Conservation (phyloP, 257 asterid species). For the Solanum okadae region DNA sequence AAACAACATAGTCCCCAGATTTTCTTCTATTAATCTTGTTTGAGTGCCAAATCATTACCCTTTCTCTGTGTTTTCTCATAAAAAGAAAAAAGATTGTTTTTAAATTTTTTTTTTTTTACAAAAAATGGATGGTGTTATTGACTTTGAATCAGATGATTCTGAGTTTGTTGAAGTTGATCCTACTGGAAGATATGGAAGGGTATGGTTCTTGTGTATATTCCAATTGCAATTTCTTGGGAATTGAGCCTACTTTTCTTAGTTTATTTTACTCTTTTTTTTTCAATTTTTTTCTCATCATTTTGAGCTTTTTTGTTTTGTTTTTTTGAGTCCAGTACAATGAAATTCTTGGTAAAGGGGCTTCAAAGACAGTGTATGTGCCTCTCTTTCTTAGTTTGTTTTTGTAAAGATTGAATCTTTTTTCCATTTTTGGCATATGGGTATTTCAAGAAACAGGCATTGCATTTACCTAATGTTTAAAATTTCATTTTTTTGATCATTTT, state of each 20-base stretch:
- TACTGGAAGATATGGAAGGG: constrained; percentile 95
- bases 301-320: background rate
- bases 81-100: background rate
- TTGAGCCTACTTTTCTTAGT: background rate
- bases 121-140: constrained; percentile 58
- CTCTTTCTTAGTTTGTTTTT: constrained; percentile 4
- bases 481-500: background rate
- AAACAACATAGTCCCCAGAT: constrained; percentile 12
- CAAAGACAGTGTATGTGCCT: constrained; percentile 77
- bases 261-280: background rate
- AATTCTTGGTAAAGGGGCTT: constrained; percentile 95
- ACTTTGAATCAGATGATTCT: constrained; percentile 52
- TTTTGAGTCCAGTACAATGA: constrained; percentile 67
- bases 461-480: background rate
- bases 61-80: constrained; percentile 3
- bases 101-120: background rate
- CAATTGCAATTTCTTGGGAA: background rate
- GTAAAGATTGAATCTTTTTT: constrained; percentile 6
- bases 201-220: constrained; percentile 15
- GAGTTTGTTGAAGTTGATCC: constrained; percentile 94
- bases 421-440: background rate
- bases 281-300: background rate
- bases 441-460: background rate
- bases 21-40: constrained; percentile 5
- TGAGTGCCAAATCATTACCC: background rate